Evolutionary conservation across 768 basidiomycete species (phyloP), one percentile per base, ranked within the genome.

Genomic region (Suillus occidentalis): DNA sequence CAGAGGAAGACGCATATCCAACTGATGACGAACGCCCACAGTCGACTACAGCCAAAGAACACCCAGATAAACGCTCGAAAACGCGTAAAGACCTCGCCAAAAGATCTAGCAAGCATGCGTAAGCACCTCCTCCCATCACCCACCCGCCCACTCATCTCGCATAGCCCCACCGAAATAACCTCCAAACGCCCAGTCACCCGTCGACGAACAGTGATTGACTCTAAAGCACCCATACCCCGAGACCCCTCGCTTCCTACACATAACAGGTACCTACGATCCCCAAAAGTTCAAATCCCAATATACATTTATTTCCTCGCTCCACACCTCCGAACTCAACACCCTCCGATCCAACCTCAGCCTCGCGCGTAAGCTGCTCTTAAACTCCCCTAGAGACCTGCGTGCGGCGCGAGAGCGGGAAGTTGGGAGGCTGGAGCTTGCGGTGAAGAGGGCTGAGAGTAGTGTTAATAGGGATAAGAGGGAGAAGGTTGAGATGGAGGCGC

Each of bases 101-200:
- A 76, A 83, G 95, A 50, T 74, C 83, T 6, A 86, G 84, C 72
- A 97, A 98, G 72, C 90, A 97, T 77, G 94, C 96, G 95, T 96
- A 77, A 67, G 94, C 83, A 31, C 16, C 28, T 5, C 36, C n/a
- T 16, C 43, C 37, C 42, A 66, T 64, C 37, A 60, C 63, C 20
- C 45, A 47, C n/a, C 18, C 8, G 47, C 13, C 39, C 25, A 63
- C 28, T 47, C 57, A 59, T 68, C 16, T 47, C 65, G 31, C 47
- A 53, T 60, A 96, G 95, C 1, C 95, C 95, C 1, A 83, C 80
- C 39, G 94, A 94, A 69, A 81, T 92, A 61, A 89, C 91, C 18
- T 94, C 95, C 0, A 97, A 95, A 75, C 85, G 84, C 69, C 93
- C 92, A 1, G 92, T 96, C 18, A 86, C 89, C 7, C 86, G 95